phyloP scores from a whole-genome alignment of 495 filamentous ascomycete genomes.

The Penicillium coprophilum region DNA sequence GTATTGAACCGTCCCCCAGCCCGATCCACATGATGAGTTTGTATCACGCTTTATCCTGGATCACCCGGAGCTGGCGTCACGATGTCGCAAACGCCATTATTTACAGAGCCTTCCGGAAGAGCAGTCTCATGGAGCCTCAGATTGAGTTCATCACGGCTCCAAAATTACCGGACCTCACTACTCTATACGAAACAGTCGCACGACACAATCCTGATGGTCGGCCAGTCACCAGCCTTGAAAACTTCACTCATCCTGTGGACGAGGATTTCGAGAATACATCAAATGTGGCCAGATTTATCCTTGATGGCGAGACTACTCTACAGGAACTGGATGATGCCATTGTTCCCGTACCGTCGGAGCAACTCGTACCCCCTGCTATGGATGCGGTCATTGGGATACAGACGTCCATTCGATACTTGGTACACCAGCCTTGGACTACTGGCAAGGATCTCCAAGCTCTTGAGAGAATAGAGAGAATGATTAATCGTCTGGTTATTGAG shows the following conservation, averaged over 20 bases:
- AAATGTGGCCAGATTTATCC: not conserved
- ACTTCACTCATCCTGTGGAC: constrained; percentile 3
- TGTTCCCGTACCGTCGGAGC: not conserved
- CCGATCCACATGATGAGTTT: constrained; percentile 10
- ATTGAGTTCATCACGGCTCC: constrained; percentile 1
- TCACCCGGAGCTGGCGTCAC: constrained; percentile 15
- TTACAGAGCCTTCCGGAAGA: constrained; percentile 12
- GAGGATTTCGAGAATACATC: not conserved
- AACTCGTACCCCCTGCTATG: not conserved
- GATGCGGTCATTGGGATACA: constrained; percentile 4
- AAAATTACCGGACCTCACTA: constrained; percentile 2
- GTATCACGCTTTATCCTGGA: constrained; percentile 5
- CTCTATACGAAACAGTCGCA: constrained; percentile 1
- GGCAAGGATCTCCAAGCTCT: not conserved
- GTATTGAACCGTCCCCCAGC: not conserved
- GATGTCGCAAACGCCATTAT: constrained; percentile 5
- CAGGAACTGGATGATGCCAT: constrained; percentile 9
- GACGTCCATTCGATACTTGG: constrained; percentile 6
- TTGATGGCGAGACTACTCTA: not conserved
- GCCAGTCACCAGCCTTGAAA: not conserved
- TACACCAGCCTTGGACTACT: not conserved
- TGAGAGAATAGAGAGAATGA: constrained; percentile 3
- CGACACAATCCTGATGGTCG: not conserved
- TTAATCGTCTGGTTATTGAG: not conserved
- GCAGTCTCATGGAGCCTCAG: constrained; percentile 3